Conservation (phyloP, 805 yeast species). For the Zygosaccharomyces bisporus region DNA sequence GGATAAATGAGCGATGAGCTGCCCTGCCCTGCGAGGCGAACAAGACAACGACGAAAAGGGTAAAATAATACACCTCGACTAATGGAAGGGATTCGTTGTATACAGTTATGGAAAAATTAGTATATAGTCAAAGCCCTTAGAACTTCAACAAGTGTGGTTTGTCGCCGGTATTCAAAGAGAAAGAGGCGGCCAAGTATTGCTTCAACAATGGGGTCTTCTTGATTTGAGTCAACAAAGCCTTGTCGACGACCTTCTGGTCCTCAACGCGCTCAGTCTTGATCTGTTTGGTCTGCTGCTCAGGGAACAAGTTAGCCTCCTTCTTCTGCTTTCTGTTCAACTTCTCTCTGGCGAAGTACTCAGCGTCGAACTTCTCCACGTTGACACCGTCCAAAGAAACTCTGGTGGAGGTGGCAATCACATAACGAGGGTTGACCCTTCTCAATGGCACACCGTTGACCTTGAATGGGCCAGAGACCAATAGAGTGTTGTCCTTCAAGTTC, state of each 20-base stretch:
- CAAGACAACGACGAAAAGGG: not conserved
- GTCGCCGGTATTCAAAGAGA: constrained; percentile 98
- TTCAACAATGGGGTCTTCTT: constrained; percentile 96
- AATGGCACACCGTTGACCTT: constrained; percentile 99
- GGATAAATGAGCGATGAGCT: not conserved
- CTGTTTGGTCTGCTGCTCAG: constrained; percentile 74
- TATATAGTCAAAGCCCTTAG: constrained; percentile 42
- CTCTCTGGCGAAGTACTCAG: constrained; percentile 91
- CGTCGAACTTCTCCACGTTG: constrained; percentile 87
- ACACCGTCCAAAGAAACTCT: constrained; percentile 73
- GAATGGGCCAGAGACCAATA: constrained; percentile 98
- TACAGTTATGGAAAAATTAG: constrained; percentile 15
- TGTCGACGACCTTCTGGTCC: constrained; percentile 95
- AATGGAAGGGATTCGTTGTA: constrained; percentile 18
- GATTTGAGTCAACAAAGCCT: constrained; percentile 87
- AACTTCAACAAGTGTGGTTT: constrained; percentile 97
- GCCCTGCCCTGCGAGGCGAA: not conserved
- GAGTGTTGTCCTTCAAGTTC: constrained; percentile 95
- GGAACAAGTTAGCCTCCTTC: constrained; percentile 91
- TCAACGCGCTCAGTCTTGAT: constrained; percentile 90
- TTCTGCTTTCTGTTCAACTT: constrained; percentile 75
- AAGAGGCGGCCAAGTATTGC: constrained; percentile 92
- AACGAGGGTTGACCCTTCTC: constrained; percentile 98
- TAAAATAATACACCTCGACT: constrained; percentile 8
- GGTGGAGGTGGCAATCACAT: constrained; percentile 98